These are phyloP conservation scores for Musa beccarii DNA, from an alignment of 176 grass and related monocot species.

Conservation along the genomic window DNA sequence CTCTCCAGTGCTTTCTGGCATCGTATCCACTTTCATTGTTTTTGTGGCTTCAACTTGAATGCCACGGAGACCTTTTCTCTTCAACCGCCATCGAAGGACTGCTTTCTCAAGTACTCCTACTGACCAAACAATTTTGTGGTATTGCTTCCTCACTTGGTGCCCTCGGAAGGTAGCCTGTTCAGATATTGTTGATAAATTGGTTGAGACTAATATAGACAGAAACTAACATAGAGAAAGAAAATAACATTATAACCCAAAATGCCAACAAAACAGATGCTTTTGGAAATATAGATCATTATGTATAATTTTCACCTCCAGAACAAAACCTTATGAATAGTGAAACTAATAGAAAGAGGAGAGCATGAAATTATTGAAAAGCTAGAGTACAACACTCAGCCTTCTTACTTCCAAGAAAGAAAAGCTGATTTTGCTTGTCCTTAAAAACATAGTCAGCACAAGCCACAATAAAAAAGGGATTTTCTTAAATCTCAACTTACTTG, in stretches of 20 bases:
- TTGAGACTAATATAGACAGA: conserved; percentile 13
- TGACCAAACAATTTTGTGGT: conserved; percentile 87
- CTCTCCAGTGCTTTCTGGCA: conserved; percentile 53
- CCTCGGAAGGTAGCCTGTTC: conserved; percentile 76
- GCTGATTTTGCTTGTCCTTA: neutral
- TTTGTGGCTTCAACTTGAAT: conserved; percentile 52
- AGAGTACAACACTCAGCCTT: neutral
- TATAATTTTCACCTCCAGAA: neutral
- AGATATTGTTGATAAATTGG: conserved; percentile 21
- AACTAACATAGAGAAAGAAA: neutral
- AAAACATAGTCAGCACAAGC: neutral
- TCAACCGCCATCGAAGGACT: conserved; percentile 87
- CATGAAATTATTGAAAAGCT: neutral
- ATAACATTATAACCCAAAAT: neutral
- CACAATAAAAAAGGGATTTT: neutral
- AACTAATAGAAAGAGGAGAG: neutral
- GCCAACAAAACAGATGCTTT: neutral
- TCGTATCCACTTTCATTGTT: conserved; percentile 47
- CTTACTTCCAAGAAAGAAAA: neutral
- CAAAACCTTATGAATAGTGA: neutral
- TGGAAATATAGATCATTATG: neutral
- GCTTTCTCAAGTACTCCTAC: conserved; percentile 92
- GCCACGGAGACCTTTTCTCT: conserved; percentile 80
- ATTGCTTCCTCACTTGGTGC: conserved; percentile 72
- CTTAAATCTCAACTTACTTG: conserved; percentile 43